Conservation (phyloP, 2,329 filamentous ascomycete genomes). For the Fusarium guadeloupense region DNA sequence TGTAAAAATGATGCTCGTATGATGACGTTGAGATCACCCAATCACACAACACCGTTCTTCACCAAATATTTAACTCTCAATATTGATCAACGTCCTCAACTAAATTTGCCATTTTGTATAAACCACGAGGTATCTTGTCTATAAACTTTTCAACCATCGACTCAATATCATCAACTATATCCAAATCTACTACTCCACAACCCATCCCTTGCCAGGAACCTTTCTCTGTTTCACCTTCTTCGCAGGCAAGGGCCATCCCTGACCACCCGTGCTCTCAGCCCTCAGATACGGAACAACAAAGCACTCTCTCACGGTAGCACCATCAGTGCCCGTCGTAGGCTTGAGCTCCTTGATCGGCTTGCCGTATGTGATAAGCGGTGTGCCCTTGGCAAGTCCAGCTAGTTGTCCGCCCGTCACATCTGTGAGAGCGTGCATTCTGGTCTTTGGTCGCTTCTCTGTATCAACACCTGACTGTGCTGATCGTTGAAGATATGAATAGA, state of each 20-base stretch:
- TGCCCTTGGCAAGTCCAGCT: slow-evolving; percentile 81
- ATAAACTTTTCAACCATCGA: slow-evolving; percentile 26
- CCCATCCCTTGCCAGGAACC: slow-evolving; percentile 77
- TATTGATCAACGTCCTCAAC: background rate
- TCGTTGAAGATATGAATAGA: slow-evolving; percentile 87
- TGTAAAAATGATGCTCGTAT: slow-evolving; percentile 8
- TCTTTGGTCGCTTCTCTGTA: slow-evolving; percentile 70
- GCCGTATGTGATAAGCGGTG: slow-evolving; percentile 82
- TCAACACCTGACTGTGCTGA: slow-evolving; percentile 61
- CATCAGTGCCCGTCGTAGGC: slow-evolving; percentile 50
- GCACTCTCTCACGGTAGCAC: slow-evolving; percentile 69
- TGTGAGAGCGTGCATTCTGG: slow-evolving; percentile 88
- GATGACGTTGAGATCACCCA: slow-evolving; percentile 17
- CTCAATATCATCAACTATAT: background rate
- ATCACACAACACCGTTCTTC: slow-evolving; percentile 5
- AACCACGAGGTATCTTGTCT: slow-evolving; percentile 38
- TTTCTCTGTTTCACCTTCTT: slow-evolving; percentile 84
- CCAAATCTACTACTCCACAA: slow-evolving; percentile 61
- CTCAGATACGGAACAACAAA: slow-evolving; percentile 83
- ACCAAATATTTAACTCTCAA: background rate
- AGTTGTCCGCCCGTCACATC: slow-evolving; percentile 80
- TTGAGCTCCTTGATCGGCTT: slow-evolving; percentile 90
- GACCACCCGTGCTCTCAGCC: slow-evolving; percentile 71
- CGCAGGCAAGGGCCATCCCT: slow-evolving; percentile 87
- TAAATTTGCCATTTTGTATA: slow-evolving; percentile 4